Evolutionary conservation across 1,139 yeast genomes (phyloP).

Genomic region (Insectozyma bohioensis): DNA sequence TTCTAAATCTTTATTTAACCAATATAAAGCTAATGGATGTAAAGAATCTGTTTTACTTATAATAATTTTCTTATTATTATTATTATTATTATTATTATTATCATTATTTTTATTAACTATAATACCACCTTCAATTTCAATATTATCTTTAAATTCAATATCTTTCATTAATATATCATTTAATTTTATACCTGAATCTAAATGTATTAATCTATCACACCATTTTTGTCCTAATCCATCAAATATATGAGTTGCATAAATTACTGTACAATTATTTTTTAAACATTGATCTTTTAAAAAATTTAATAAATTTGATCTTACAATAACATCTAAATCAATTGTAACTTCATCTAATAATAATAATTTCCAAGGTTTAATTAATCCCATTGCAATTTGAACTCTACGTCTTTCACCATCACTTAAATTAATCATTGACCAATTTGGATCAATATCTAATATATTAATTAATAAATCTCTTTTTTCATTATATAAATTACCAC

Average conservation of each 20-base stretch:
- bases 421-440: constrained; percentile 89
- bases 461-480: constrained; percentile 75
- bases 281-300: constrained; percentile 73
- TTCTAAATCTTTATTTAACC: constrained; percentile 57
- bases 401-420: constrained; percentile 95
- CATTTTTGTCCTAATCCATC: constrained; percentile 83
- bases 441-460: constrained; percentile 78
- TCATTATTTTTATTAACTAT: constrained; percentile 10
- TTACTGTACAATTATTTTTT: constrained; percentile 63
- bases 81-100: too few species aligned
- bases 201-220: constrained; percentile 85
- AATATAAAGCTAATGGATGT: constrained; percentile 68
- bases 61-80: too few species aligned
- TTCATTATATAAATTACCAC: constrained; percentile 71
- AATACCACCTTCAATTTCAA: constrained; percentile 16
- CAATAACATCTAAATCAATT: constrained; percentile 91
- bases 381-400: constrained; percentile 92
- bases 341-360: constrained; percentile 91
- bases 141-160: constrained; percentile 18
- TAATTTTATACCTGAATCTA: constrained; percentile 59
- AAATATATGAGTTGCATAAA: constrained; percentile 95
- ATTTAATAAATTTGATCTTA: constrained; percentile 67
- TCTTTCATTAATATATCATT: constrained; percentile 24
- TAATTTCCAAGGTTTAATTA: constrained; percentile 85
- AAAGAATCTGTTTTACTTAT: constrained; percentile 52